A percentile compares a stretch with the other conserved stretches of the same genome.
These are phyloP conservation scores for Amaranthus tricolor DNA, from an alignment of 179 eudicot species.

Conservation along the genomic window DNA sequence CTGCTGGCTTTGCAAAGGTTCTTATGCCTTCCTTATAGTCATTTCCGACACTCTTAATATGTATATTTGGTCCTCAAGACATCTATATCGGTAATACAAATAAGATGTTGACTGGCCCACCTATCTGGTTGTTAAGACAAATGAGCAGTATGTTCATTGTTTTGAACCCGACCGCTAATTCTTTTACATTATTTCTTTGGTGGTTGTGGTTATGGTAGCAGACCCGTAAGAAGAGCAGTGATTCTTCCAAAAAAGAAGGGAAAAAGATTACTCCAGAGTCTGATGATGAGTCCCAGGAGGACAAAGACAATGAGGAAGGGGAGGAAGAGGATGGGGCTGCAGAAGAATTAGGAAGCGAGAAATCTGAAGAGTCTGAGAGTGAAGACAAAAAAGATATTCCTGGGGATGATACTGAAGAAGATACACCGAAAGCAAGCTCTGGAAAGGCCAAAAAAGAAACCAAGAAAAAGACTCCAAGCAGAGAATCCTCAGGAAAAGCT, in stretches of 20 bases:
- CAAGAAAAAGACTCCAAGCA: constrained; percentile 46
- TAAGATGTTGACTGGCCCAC: neutral
- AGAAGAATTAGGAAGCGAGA: constrained; percentile 48
- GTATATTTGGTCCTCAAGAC: neutral
- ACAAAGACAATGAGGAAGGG: constrained; percentile 42
- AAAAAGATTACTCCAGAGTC: constrained; percentile 40
- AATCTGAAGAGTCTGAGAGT: constrained; percentile 53
- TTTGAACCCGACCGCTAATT: neutral
- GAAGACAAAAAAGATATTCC: constrained; percentile 52
- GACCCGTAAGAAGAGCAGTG: constrained; percentile 42
- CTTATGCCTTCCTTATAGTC: neutral
- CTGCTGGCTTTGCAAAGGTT: constrained; percentile 76
- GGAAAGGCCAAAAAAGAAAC: constrained; percentile 36
- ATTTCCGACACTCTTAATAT: neutral
- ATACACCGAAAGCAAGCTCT: constrained; percentile 34
- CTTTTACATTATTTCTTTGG: neutral
- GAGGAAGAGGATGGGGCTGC: constrained; percentile 50
- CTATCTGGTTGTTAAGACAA: too few species aligned
- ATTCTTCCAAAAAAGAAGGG: constrained; percentile 42
- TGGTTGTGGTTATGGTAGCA: constrained; percentile 31
- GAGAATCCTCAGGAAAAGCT: constrained; percentile 46
- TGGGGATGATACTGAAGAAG: constrained; percentile 65
- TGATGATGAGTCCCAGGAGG: constrained; percentile 55
- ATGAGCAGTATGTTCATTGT: neutral
- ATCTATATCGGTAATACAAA: neutral